These are phyloP conservation scores for Tagetes erecta DNA, from an alignment of 129 eudicot species.

Conservation along the genomic window DNA sequence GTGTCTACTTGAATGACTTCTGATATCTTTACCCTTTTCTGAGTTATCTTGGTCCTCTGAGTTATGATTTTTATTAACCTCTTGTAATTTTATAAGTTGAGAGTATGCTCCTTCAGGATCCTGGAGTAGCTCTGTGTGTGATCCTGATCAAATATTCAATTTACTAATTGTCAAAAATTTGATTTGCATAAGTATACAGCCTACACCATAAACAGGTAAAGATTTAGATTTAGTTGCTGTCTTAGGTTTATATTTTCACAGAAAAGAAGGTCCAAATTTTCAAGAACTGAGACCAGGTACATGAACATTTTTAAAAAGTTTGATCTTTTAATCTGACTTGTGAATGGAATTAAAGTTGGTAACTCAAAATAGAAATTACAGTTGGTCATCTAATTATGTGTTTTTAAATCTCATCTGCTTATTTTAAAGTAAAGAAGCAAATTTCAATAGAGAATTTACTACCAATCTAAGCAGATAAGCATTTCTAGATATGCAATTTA, in stretches of 20 bases:
- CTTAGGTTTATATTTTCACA: neutral
- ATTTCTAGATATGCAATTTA: neutral
- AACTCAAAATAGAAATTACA: neutral
- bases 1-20: conserved; percentile 7
- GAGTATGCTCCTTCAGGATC: conserved; percentile 35
- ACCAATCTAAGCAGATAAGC: neutral
- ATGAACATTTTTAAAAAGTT: neutral
- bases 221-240: neutral
- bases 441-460: neutral
- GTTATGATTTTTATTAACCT: conserved; percentile 10
- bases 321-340: neutral
- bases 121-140: conserved; percentile 21
- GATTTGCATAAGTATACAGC: neutral
- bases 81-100: conserved; percentile 29
- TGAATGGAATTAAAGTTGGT: neutral
- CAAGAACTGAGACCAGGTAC: too few relatives aligned
- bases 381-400: neutral
- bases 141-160: conserved; percentile 18
- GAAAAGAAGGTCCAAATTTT: neutral
- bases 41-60: conserved; percentile 27
- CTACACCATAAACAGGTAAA: neutral
- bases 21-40: conserved; percentile 20
- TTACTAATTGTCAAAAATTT: neutral
- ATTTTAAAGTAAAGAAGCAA: neutral
- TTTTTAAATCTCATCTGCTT: neutral